Conservation (phyloP, 2,329 filamentous ascomycete species). For the Elsinoe necatrix region DNA sequence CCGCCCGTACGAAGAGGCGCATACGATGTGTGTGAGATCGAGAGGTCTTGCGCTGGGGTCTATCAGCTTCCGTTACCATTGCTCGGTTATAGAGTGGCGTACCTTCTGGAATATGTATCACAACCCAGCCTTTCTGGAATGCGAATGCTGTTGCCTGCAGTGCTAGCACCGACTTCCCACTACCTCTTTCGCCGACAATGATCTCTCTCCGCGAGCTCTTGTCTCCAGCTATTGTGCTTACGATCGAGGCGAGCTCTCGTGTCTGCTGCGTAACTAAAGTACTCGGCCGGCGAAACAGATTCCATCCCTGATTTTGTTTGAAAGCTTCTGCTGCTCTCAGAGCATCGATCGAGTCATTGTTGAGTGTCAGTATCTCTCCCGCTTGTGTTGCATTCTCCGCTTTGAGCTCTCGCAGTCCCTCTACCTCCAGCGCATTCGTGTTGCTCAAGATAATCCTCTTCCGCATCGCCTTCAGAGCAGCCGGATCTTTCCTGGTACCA, state of each 20-base stretch:
- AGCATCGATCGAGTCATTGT: conserved; percentile 63
- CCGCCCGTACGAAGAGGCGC: conserved; percentile 52
- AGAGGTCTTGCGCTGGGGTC: conserved; percentile 65
- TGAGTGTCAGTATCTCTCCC: conserved; percentile 62
- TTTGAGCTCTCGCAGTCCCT: conserved; percentile 55
- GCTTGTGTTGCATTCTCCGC: conserved; percentile 48
- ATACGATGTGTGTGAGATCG: conserved; percentile 74
- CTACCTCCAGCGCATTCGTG: conserved; percentile 76
- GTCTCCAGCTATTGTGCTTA: conserved; percentile 46
- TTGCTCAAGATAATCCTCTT: conserved; percentile 91
- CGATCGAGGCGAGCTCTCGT: conserved; percentile 56
- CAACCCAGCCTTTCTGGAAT: conserved; percentile 76
- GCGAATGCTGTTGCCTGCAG: conserved; percentile 77
- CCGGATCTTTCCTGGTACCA: conserved; percentile 50
- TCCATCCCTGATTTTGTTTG: conserved; percentile 83
- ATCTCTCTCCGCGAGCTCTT: conserved; percentile 49
- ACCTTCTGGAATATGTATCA: conserved; percentile 87
- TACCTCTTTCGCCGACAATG: conserved; percentile 61
- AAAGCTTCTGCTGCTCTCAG: conserved; percentile 81
- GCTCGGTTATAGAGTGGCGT: conserved; percentile 20
- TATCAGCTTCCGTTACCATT: conserved; percentile 21
- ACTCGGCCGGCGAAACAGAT: conserved; percentile 72
- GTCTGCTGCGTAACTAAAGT: conserved; percentile 71
- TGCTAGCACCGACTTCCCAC: conserved; percentile 80
- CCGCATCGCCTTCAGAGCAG: conserved; percentile 78